Conservation (phyloP, 345 rosid genomes). For the Lumnitzera racemosa region DNA sequence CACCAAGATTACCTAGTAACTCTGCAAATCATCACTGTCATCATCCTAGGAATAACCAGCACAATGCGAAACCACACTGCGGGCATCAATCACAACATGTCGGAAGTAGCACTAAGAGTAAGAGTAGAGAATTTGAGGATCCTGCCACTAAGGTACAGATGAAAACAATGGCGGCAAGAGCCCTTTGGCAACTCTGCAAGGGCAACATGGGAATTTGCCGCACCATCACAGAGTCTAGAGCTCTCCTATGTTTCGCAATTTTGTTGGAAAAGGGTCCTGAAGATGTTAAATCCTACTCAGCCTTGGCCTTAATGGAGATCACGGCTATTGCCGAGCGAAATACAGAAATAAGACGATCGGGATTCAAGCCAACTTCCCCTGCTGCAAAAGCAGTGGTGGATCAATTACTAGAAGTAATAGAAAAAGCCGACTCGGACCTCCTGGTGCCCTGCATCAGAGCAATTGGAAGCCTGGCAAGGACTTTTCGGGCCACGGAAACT, state of each 20-base stretch:
- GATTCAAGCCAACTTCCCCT: constrained; percentile 70
- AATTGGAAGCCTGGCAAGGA: constrained; percentile 70
- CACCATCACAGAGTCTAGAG: constrained; percentile 65
- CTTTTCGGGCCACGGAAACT: constrained; percentile 66
- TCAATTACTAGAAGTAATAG: constrained; percentile 40
- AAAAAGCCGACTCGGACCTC: constrained; percentile 43
- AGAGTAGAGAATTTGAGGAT: constrained; percentile 52
- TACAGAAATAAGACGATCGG: constrained; percentile 50
- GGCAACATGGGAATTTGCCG: constrained; percentile 52
- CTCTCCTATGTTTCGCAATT: constrained; percentile 57
- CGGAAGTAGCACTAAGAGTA: constrained; percentile 54
- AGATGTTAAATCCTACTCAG: constrained; percentile 54
- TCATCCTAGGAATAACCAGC: constrained; percentile 19
- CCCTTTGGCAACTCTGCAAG: constrained; percentile 58
- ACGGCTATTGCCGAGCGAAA: constrained; percentile 52
- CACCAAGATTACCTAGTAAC: constrained; percentile 14
- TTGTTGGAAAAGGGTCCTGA: constrained; percentile 56
- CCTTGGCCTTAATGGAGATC: constrained; percentile 75
- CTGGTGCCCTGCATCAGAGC: constrained; percentile 49
- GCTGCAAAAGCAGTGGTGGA: constrained; percentile 71
- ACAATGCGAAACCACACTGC: constrained; percentile 8
- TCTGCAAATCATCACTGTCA: not conserved
- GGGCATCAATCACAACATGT: constrained; percentile 23
- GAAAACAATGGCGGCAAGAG: constrained; percentile 80
- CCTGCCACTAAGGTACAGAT: constrained; percentile 53